Evolutionary conservation across 2,329 filamentous ascomycete species (phyloP).

Genomic region (Trichoderma sp.): DNA sequence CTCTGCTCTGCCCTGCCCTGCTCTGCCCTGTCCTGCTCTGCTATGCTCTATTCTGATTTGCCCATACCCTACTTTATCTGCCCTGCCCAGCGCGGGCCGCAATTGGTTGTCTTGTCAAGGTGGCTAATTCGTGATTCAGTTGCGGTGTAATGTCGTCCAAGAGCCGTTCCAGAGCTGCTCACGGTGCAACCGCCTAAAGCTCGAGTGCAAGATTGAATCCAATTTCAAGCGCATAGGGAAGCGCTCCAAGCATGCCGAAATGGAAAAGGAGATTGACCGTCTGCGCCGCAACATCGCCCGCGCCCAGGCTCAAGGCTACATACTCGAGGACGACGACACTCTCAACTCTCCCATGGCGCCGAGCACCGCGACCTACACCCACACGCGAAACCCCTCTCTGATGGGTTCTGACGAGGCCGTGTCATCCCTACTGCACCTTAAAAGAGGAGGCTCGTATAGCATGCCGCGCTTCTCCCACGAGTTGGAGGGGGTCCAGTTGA

Average conservation of each 20-base stretch:
- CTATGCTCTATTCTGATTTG: neutral
- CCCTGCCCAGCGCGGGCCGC: neutral
- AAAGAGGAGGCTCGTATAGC: slow-evolving; percentile 61
- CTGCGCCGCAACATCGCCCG: slow-evolving; percentile 59
- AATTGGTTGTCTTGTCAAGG: neutral
- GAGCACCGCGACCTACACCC: slow-evolving; percentile 52
- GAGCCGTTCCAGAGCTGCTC: slow-evolving; percentile 76
- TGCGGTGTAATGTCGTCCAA: slow-evolving; percentile 80
- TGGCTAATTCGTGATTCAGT: slow-evolving; percentile 40
- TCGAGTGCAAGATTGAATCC: slow-evolving; percentile 81
- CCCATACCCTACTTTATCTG: too few species aligned
- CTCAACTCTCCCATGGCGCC: slow-evolving; percentile 56
- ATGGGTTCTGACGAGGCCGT: slow-evolving; percentile 69
- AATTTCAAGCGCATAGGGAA: slow-evolving; percentile 69
- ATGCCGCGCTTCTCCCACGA: slow-evolving; percentile 58
- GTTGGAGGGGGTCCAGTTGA: slow-evolving; percentile 61
- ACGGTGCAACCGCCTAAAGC: slow-evolving; percentile 73
- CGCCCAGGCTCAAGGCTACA: slow-evolving; percentile 58
- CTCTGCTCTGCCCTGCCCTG: neutral
- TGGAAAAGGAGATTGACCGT: slow-evolving; percentile 77
- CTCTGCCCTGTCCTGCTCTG: neutral
- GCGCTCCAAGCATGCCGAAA: slow-evolving; percentile 77
- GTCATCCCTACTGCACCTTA: slow-evolving; percentile 63
- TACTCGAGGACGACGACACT: slow-evolving; percentile 54
- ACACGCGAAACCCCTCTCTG: slow-evolving; percentile 59